Conservation (phyloP, 208 protist species). For the Trypanosoma rangeli region DNA sequence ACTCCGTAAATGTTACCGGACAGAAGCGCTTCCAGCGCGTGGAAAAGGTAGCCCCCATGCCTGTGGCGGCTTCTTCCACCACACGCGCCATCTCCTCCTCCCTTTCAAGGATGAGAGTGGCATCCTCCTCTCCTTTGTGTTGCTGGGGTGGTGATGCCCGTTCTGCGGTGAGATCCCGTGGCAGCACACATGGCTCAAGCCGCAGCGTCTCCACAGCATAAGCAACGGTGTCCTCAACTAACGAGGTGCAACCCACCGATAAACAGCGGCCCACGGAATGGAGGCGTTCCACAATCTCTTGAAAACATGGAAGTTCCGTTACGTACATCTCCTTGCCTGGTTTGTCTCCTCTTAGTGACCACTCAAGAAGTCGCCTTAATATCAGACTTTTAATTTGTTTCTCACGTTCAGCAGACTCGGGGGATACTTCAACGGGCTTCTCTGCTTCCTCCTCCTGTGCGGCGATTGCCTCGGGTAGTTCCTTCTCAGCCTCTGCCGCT, state of each 20-base stretch:
- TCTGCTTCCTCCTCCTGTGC: slow-evolving; percentile 29
- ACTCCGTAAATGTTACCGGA: slow-evolving; percentile 73
- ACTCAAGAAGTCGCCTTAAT: slow-evolving; percentile 12
- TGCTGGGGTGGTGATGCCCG: background rate
- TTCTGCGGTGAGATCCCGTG: slow-evolving; percentile 17
- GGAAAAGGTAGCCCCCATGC: slow-evolving; percentile 32
- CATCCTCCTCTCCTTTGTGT: slow-evolving; percentile 1
- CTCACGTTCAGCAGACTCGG: background rate
- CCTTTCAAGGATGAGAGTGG: slow-evolving; percentile 14
- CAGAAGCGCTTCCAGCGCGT: slow-evolving; percentile 78
- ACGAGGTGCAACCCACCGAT: slow-evolving; percentile 35
- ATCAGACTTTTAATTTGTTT: slow-evolving; percentile 40
- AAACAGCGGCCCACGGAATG: slow-evolving; percentile 24
- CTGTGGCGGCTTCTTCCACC: slow-evolving; percentile 40
- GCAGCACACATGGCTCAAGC: slow-evolving; percentile 42
- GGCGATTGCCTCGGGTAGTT: slow-evolving; percentile 39
- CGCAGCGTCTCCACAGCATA: slow-evolving; percentile 54
- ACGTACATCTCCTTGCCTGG: background rate
- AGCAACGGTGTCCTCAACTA: slow-evolving; percentile 32
- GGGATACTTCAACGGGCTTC: background rate
- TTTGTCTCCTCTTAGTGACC: slow-evolving; percentile 3
- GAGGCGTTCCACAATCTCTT: slow-evolving; percentile 23
- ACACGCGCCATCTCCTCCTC: slow-evolving; percentile 36
- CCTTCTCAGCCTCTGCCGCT: slow-evolving; percentile 28
- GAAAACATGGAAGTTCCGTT: slow-evolving; percentile 29